These are phyloP conservation scores for Phyllosticta capitalensis DNA, from an alignment of 2,329 filamentous ascomycete genomes.

Conservation along the genomic window DNA sequence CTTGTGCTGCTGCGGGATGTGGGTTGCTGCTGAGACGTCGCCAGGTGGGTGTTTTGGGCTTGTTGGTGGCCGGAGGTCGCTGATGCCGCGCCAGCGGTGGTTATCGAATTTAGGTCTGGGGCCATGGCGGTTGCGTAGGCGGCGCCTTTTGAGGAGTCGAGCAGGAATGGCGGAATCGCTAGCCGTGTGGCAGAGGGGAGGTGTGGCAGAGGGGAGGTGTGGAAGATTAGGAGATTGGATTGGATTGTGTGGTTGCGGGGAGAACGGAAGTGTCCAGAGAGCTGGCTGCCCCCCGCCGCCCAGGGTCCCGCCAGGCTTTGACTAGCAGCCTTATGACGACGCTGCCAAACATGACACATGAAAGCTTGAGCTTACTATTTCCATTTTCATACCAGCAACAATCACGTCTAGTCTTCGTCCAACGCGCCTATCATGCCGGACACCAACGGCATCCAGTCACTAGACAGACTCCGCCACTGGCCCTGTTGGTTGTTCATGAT, in stretches of 20 bases:
- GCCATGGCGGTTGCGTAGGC: slow-evolving; percentile 29
- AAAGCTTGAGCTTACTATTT: neutral
- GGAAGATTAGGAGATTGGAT: no score
- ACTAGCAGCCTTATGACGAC: neutral
- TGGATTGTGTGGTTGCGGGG: neutral
- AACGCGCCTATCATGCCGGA: neutral
- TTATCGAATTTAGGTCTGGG: slow-evolving; percentile 39
- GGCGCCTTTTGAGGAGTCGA: neutral
- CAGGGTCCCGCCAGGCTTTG: neutral
- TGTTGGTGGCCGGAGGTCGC: slow-evolving; percentile 21
- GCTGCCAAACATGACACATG: neutral
- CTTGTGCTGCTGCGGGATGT: slow-evolving; percentile 15
- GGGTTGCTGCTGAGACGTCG: slow-evolving; percentile 25
- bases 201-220: no score
- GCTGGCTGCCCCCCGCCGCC: neutral
- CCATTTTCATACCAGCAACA: neutral
- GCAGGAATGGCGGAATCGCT: neutral
- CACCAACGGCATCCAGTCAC: neutral
- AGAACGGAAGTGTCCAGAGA: neutral
- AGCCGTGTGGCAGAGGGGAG: neutral
- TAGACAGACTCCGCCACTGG: neutral
- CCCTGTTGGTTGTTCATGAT: neutral
- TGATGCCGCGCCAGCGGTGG: slow-evolving; percentile 23
- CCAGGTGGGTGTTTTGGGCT: slow-evolving; percentile 14
- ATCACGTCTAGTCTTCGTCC: neutral